A percentile compares a stretch with the other conserved stretches of the same genome.
Evolutionary conservation across 1,139 yeast genomes (phyloP).

Genomic region (Protomyces gravidus): DNA sequence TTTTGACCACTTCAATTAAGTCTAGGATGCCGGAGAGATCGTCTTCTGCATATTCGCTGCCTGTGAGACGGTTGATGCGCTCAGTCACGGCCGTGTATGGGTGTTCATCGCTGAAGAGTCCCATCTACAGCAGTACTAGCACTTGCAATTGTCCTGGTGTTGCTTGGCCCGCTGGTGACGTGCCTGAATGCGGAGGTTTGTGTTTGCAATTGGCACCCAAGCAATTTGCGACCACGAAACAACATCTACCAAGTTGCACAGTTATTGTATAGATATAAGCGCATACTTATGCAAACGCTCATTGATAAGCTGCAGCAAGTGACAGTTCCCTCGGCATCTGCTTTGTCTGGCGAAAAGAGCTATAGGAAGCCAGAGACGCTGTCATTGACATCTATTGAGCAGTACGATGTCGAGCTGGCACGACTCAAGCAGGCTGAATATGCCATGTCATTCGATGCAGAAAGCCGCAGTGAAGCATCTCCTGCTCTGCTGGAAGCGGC

Average conservation of each 20-base stretch:
- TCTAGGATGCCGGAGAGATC: constrained; percentile 45
- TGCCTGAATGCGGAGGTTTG: too few species aligned
- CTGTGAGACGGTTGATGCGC: constrained; percentile 48
- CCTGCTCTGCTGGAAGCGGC: not conserved
- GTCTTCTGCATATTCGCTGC: constrained; percentile 43
- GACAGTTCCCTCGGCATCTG: not conserved
- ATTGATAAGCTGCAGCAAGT: constrained; percentile 1
- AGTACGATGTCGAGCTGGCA: not conserved
- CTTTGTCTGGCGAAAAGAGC: not conserved
- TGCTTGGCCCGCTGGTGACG: too few species aligned
- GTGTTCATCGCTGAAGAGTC: constrained; percentile 43
- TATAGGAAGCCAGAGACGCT: not conserved
- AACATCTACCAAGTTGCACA: too few species aligned
- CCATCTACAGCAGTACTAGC: constrained; percentile 40
- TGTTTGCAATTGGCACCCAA: too few species aligned
- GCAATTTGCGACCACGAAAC: not conserved
- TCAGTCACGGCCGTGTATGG: constrained; percentile 52
- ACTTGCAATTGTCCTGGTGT: too few species aligned
- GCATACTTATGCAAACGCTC: not conserved
- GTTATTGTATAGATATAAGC: too few species aligned
- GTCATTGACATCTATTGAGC: not conserved
- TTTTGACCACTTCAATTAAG: constrained; percentile 47
- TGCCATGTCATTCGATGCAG: not conserved
- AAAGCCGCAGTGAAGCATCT: not conserved
- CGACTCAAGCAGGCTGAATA: not conserved